Evolutionary conservation across 352 stramenopile species (phyloP), one percentile per base, ranked within the genome.

Genomic region (Phytophthora pseudosyringae): DNA sequence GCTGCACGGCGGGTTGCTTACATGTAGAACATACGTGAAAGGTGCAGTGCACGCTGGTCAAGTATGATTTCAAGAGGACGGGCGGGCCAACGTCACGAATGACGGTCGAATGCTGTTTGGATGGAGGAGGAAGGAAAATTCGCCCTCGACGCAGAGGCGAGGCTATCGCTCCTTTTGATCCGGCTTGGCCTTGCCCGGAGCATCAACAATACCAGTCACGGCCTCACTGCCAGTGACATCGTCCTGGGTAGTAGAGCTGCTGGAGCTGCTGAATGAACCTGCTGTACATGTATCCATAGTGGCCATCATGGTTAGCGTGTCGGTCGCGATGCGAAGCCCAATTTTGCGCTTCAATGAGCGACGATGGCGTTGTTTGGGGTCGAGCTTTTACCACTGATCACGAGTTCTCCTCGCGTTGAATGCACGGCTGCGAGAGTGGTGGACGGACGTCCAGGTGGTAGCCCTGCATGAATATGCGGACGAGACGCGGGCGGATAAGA

Each of bases 1-100:
- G n/a, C 64, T 48, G 48, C 38, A 21, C 35, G 72, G 58, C 11
- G 51, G 73, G 36, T 88, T 88, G 54, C 82, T 81, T n/a, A n/a
- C n/a, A n/a, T n/a, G n/a, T 0, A 73, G 79, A 43, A 64, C 55
- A 7, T 26, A 32, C 48, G 18, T 7, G 11, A 21, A 44, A 41
- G 32, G 29, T 40, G 36, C 9, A 15, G 16, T 5, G 16, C 16
- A 35, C n/a, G n/a, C n/a, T n/a, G n/a, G n/a, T n/a, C n/a, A n/a
- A n/a, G n/a, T n/a, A n/a, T n/a, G n/a, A n/a, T n/a, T n/a, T n/a
- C n/a, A n/a, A n/a, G n/a, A n/a, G n/a, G n/a, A n/a, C n/a, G n/a
- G n/a, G n/a, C n/a, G 39, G 21, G 48, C 25, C 41, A 33, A 48
- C 31, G 32, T 43, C 15, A 54, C 26, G 29, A 8, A 43, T 32